Base-by-base conservation (phyloP, 2,329 filamentous ascomycete species). In the Niveomyces coronatus region DNA sequence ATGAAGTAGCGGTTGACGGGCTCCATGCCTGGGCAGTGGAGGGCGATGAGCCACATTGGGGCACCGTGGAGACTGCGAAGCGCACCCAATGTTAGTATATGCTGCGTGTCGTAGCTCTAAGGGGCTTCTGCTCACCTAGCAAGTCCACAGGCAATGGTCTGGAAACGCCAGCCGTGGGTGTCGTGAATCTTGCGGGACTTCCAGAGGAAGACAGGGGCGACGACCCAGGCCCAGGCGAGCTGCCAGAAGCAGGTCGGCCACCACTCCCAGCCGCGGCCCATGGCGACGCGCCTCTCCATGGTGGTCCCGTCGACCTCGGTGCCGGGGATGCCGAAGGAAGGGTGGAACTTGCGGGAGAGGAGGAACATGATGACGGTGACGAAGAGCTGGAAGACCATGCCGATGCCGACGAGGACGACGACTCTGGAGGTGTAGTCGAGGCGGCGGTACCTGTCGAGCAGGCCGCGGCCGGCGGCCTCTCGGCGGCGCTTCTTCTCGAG, bases 221-320 rank as follows among this genome's bases (percentile, higher is more conserved):
- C 68, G 17, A 74, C 49, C 67, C 71, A 78, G 5, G 72, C 64
- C 74, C 74, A 80, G 42, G 72, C 53, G 31, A 76, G 62, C 46
- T 78, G 76, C 74, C 74, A 80, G 17, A 76, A 56, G 26, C 75
- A 64, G 1, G 70, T 72, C 3, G 73, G 72, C 58, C 73, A 69
- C 78, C 79, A 84, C 59, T 83, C 79, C 65, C 70, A 78, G 3
- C 79, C 78, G 14, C 61, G 51, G 33, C 56, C 54, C 48, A 67
- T 65, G 11, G 61, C 52, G 14, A 63, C 56, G 23, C 62, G 58
- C 27, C 65, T 59, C 30, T 73, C 65, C 40, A 67, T 65, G 9
- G 69, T 63, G 3, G 69, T 74, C 18, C 70, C 70, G 17, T 53
- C 47, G 35, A 78, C 71, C 43, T 76, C 76, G 19, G 73, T 74